phyloP scores from a whole-genome alignment of 1,139 yeast species.

The Yamadazyma blattariae region DNA sequence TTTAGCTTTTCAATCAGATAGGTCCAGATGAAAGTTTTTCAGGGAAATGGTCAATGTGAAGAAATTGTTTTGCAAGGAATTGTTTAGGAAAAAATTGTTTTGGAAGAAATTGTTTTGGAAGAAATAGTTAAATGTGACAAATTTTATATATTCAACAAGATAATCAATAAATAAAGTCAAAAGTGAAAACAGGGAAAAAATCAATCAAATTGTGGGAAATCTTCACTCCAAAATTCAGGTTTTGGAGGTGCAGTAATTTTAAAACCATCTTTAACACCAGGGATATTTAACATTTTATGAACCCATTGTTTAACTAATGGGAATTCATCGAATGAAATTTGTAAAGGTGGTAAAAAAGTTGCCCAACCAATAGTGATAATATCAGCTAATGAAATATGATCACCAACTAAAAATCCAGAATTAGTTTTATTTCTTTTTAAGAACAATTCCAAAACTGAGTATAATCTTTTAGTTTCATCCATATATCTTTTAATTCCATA shows the following conservation, averaged over 20 bases:
- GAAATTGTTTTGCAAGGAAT: no score
- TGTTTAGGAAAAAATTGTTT: no score
- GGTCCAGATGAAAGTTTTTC: no score
- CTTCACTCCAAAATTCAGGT: constrained; percentile 4
- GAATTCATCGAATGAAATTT: constrained; percentile 37
- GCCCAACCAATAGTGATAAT: constrained; percentile 43
- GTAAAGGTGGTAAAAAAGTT: constrained; percentile 14
- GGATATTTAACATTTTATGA: constrained; percentile 31
- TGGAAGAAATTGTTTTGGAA: no score
- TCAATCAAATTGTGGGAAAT: neutral
- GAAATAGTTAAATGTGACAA: no score
- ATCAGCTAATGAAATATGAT: constrained; percentile 55
- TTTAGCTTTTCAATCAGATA: no score
- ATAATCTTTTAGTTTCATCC: constrained; percentile 51
- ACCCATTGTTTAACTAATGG: constrained; percentile 47
- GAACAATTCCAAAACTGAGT: constrained; percentile 50
- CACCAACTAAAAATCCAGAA: constrained; percentile 55
- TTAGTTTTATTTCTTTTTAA: constrained; percentile 35
- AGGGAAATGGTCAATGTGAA: no score
- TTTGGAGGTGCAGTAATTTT: constrained; percentile 7
- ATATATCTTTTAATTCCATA: constrained; percentile 52
- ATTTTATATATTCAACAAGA: no score
- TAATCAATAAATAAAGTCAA: no score
- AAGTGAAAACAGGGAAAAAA: no score
- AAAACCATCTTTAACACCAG: constrained; percentile 36